Evolutionary conservation across 495 filamentous ascomycete species (phyloP).

Genomic region (Immersiella caudata): DNA sequence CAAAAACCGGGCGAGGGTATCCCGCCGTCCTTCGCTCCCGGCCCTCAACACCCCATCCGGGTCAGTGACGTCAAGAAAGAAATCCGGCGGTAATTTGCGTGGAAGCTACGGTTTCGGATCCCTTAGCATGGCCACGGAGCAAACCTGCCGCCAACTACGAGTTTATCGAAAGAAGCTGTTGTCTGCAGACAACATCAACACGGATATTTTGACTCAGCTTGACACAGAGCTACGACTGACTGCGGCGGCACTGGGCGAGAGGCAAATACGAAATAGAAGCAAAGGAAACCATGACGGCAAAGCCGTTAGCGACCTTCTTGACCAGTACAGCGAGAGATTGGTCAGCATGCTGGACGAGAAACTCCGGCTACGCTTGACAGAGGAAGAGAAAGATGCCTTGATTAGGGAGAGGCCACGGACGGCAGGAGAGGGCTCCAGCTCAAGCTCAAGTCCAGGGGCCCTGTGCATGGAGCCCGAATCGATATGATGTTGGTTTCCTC

Average conservation of each 20-base stretch:
- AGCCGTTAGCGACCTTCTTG: background rate
- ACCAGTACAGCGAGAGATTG: constrained; percentile 48
- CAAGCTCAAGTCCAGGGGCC: constrained; percentile 20
- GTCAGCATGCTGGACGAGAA: constrained; percentile 73
- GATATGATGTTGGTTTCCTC: constrained; percentile 5
- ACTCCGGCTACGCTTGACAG: constrained; percentile 48
- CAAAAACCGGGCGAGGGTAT: constrained; percentile 42
- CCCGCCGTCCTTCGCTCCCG: constrained; percentile 58
- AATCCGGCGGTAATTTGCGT: constrained; percentile 32
- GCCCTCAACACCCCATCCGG: constrained; percentile 60
- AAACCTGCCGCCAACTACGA: constrained; percentile 75
- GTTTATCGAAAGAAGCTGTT: constrained; percentile 82
- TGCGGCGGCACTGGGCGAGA: constrained; percentile 66
- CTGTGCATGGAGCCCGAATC: constrained; percentile 20
- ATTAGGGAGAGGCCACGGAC: constrained; percentile 33
- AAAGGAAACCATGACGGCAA: background rate
- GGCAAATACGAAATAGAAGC: constrained; percentile 49
- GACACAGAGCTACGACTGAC: constrained; percentile 81
- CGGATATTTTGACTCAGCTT: constrained; percentile 70
- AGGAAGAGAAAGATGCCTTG: constrained; percentile 33
- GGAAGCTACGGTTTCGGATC: constrained; percentile 58
- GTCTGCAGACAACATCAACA: constrained; percentile 62
- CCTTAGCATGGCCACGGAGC: constrained; percentile 75
- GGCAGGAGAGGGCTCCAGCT: constrained; percentile 30
- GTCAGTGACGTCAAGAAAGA: constrained; percentile 48